A percentile compares a stretch with the other conserved stretches of the same genome.
Evolutionary conservation across 2,329 filamentous ascomycete genomes (phyloP).

Genomic region (Epichloe scottii): DNA sequence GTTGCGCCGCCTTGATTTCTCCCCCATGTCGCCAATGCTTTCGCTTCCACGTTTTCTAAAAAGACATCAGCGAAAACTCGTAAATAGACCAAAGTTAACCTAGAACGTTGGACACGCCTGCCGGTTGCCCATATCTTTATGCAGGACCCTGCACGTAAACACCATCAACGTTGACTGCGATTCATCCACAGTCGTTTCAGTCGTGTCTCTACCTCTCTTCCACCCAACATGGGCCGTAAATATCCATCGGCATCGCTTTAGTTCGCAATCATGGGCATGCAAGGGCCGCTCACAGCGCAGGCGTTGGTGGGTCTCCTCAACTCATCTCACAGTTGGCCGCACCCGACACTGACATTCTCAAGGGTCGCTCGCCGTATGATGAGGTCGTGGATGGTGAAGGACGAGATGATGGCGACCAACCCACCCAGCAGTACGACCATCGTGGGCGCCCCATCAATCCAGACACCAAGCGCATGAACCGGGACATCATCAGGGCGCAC

Average conservation of each 20-base stretch:
- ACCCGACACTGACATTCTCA: neutral
- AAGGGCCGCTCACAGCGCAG: slow-evolving; percentile 43
- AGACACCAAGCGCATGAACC: slow-evolving; percentile 41
- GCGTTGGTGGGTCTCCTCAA: slow-evolving; percentile 32
- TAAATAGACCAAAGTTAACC: too few species aligned
- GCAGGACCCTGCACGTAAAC: too few species aligned
- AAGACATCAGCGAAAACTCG: too few species aligned
- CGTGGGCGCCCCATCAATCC: slow-evolving; percentile 44
- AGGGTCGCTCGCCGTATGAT: slow-evolving; percentile 50
- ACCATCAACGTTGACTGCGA: neutral
- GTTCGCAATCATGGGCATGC: slow-evolving; percentile 32
- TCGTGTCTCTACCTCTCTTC: neutral
- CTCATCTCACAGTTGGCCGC: neutral
- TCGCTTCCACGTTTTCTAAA: too few species aligned
- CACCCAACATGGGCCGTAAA: neutral
- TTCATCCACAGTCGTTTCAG: neutral
- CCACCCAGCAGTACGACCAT: slow-evolving; percentile 39
- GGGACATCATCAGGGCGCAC: slow-evolving; percentile 45
- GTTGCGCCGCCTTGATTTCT: too few species aligned
- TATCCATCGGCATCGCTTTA: neutral
- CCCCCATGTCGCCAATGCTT: too few species aligned
- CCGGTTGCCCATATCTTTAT: too few species aligned
- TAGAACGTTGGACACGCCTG: too few species aligned
- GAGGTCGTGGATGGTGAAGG: slow-evolving; percentile 40
- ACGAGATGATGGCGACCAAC: slow-evolving; percentile 26